Evolutionary conservation across 2,329 filamentous ascomycete genomes (phyloP).

Genomic region (Zasmidium angulare): DNA sequence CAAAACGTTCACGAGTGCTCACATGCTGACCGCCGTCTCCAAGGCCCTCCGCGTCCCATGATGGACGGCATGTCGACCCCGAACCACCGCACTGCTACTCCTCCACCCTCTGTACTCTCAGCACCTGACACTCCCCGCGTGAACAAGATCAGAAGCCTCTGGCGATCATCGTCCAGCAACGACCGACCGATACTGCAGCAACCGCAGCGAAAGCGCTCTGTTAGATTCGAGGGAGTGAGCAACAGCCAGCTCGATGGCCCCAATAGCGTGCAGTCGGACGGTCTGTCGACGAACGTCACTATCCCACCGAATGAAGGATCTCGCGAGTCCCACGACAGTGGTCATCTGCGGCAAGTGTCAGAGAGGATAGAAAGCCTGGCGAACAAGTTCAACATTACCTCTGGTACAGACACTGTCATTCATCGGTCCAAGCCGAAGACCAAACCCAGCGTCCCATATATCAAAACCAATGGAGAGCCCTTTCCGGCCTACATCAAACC

Average conservation of each 20-base stretch:
- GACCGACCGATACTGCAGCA: not conserved
- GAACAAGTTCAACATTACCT: conserved; percentile 23
- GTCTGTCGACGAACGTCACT: not conserved
- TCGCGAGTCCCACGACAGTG: conserved; percentile 2
- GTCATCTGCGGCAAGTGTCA: conserved; percentile 5
- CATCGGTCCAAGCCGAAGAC: conserved; percentile 23
- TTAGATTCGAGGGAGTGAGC: conserved; percentile 23
- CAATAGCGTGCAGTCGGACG: conserved; percentile 1
- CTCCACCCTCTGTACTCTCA: conserved; percentile 20
- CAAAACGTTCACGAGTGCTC: not conserved
- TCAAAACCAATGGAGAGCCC: conserved; percentile 23
- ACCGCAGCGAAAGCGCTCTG: conserved; percentile 27
- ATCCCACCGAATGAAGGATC: not conserved
- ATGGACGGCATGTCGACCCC: conserved; percentile 24
- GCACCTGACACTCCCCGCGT: not conserved
- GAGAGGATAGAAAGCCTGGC: conserved; percentile 19
- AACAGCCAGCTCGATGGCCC: conserved; percentile 26
- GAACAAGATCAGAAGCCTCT: not conserved
- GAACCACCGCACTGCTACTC: conserved; percentile 23
- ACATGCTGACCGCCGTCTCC: not conserved
- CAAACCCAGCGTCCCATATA: conserved; percentile 26
- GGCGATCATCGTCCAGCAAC: conserved; percentile 11
- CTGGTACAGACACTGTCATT: conserved; percentile 27
- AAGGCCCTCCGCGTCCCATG: not conserved
- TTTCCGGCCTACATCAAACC: conserved; percentile 9